Conservation (phyloP, 768 basidiomycete genomes). For the Leucosporidium yakuticum region DNA sequence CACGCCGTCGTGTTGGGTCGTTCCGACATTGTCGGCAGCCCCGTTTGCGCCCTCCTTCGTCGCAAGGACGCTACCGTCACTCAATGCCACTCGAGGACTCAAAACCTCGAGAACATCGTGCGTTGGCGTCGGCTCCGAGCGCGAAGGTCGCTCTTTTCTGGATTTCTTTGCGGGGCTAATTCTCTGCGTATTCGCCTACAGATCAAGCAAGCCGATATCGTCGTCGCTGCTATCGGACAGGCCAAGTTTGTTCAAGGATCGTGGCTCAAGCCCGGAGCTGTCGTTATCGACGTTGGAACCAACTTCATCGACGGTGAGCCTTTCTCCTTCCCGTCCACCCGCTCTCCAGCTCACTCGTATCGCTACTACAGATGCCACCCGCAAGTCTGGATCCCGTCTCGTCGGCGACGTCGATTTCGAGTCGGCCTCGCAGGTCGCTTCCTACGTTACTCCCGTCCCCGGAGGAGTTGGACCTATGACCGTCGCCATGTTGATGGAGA, state of each 20-base stretch:
- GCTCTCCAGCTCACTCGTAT: background rate
- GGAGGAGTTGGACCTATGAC: constrained; percentile 99
- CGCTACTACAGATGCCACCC: constrained; percentile 57
- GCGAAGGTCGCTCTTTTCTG: background rate
- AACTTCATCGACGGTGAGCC: constrained; percentile 80
- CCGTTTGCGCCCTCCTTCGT: constrained; percentile 82
- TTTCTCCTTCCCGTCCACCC: background rate
- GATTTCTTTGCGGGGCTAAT: constrained; percentile 1
- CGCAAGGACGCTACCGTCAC: constrained; percentile 92
- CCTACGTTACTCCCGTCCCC: constrained; percentile 92
- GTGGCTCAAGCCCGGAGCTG: constrained; percentile 91
- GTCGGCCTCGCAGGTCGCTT: constrained; percentile 69
- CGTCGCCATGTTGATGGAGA: constrained; percentile 94
- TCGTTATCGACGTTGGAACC: constrained; percentile 96
- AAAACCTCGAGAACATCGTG: constrained; percentile 71
- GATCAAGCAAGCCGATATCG: constrained; percentile 80
- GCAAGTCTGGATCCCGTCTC: constrained; percentile 90
- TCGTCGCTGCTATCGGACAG: constrained; percentile 95
- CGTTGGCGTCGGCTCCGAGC: constrained; percentile 36
- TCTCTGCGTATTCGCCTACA: constrained; percentile 40
- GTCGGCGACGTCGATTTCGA: constrained; percentile 92
- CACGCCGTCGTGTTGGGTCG: constrained; percentile 89
- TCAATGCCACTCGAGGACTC: constrained; percentile 89
- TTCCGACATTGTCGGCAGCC: constrained; percentile 95
- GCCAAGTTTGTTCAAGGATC: constrained; percentile 82